Evolutionary conservation across 2,329 filamentous ascomycete species (phyloP), one percentile per base, ranked within the genome.

Genomic region (Fusarium tricinctum): DNA sequence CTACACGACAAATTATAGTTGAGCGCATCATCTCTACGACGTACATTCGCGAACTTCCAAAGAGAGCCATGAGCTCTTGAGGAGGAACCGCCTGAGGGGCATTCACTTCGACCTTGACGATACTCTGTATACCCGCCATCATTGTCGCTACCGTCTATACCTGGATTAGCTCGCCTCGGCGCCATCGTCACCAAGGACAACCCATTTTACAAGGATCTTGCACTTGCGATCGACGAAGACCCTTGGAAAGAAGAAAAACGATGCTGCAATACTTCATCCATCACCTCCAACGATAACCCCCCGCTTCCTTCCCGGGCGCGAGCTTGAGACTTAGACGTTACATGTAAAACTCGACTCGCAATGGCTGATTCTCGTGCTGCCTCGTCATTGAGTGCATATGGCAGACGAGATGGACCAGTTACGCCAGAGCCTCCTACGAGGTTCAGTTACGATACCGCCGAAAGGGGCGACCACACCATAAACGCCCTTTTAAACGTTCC

Each of bases 331-430:
- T 53, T 58, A 38, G 46, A 44, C 50, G 53, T 74, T 69, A 63
- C 65, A 73, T 72, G 71, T 69, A 62, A 73, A 48, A 43, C 69
- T 54, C 54, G 49, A 50, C 52, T 66, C 71, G 71, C 63, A 63
- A 74, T 74, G 73, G 67, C 73, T 44, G 73, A 74, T 53, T 60
- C 58, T 59, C 71, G 65, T 61, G 64, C 57, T 65, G 62, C 68
- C 49, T 64, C 71, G 52, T 68, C 67, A 42, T 35, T 73, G 58
- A 70, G 68, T 52, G 66, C 58, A 39, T 68, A 74, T 46, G 71
- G 71, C 48, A 72, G 68, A 66, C 69, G 72, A 59, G 65, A 70
- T 67, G 72, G 69, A 40, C 71, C 68, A 56, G 71, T 55, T 42
- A 74, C 72, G 23, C 73, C 73, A 44, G 73, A 74, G 6, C 60